Evolutionary conservation across 2,329 filamentous ascomycete species (phyloP).

Genomic region (Penicillium sp.): DNA sequence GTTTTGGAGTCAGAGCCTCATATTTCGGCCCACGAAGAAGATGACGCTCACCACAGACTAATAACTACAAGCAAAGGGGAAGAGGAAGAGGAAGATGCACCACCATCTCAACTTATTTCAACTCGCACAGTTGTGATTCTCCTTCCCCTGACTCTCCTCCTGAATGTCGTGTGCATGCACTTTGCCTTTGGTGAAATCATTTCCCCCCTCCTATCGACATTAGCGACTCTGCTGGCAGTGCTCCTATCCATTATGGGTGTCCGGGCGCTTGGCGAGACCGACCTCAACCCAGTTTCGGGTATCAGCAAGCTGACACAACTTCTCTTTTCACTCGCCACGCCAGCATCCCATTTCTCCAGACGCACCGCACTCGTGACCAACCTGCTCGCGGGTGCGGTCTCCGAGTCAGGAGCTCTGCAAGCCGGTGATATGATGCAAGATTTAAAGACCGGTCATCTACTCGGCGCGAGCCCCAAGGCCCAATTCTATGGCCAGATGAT

Average conservation of each 20-base stretch:
- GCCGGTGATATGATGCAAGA: constrained; percentile 97
- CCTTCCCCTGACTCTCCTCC: constrained; percentile 68
- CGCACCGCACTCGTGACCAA: constrained; percentile 87
- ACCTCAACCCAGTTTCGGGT: constrained; percentile 92
- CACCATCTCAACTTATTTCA: constrained; percentile 76
- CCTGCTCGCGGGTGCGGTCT: constrained; percentile 85
- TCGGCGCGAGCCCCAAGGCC: constrained; percentile 87
- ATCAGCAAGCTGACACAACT: constrained; percentile 96
- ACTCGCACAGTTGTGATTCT: constrained; percentile 69
- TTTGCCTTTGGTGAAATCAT: constrained; percentile 80
- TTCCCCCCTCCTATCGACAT: constrained; percentile 69
- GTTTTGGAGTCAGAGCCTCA: constrained; percentile 20
- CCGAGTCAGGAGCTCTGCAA: constrained; percentile 81
- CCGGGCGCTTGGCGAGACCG: constrained; percentile 71
- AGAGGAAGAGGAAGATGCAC: constrained; percentile 69
- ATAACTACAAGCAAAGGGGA: constrained; percentile 2
- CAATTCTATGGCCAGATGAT: constrained; percentile 98
- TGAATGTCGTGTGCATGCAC: constrained; percentile 80
- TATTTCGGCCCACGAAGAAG: not conserved
- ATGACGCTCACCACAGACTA: not conserved
- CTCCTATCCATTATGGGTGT: constrained; percentile 63
- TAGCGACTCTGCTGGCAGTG: constrained; percentile 81
- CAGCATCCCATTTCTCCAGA: constrained; percentile 72
- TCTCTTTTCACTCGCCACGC: constrained; percentile 87
- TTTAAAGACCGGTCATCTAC: constrained; percentile 88